Evolutionary conservation across 768 basidiomycete species (phyloP), one percentile per base, ranked within the genome.

Genomic region (Agaricus sinodeliciosus): DNA sequence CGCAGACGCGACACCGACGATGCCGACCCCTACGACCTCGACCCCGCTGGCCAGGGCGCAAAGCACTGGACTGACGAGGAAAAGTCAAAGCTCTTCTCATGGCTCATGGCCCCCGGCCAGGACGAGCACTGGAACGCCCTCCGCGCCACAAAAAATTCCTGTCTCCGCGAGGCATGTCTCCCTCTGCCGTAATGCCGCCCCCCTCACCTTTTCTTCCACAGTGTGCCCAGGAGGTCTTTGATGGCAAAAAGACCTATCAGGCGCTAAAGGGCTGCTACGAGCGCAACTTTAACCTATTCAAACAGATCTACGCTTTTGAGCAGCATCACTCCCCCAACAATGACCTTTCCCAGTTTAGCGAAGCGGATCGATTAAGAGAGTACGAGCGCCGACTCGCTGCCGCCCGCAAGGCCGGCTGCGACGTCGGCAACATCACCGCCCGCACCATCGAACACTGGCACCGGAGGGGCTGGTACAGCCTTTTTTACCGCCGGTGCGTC

Each of bases 11-110:
- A 52, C 41, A 46, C 15, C 9, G 64, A 69, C 41, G 73, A 76
- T 18, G 50, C 58, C 5, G 69, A 74, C 47, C 59, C 58, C 41
- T 76, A 71, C 56, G 78, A 81, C 59, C 64, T 74, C 27, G 77
- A 77, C 47, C 72, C 75, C 49, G 63, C 65, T 8, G 75, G 69
- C 3, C 78, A 80, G 55, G 87, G 87, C 22, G 84, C 87, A 1
- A 89, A 89, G 59, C 87, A 90, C 59, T 90, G 87, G 87, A 86
- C 86, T 0, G 88, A 89, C 63, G 86, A 88, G 8, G 87, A 90
- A 62, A 90, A 90, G 68, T 76, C 85, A 12, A 81, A 78, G 56
- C 71, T 90, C 43, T 90, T 90, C 65, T 78, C 69, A 41, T 90
- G 87, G 87, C 78, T 90, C 43, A 85, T 90, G 81, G 85, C 78